Evolutionary conservation across 352 stramenopile genomes (phyloP).

Genomic region (Globisporangium carolinianum): DNA sequence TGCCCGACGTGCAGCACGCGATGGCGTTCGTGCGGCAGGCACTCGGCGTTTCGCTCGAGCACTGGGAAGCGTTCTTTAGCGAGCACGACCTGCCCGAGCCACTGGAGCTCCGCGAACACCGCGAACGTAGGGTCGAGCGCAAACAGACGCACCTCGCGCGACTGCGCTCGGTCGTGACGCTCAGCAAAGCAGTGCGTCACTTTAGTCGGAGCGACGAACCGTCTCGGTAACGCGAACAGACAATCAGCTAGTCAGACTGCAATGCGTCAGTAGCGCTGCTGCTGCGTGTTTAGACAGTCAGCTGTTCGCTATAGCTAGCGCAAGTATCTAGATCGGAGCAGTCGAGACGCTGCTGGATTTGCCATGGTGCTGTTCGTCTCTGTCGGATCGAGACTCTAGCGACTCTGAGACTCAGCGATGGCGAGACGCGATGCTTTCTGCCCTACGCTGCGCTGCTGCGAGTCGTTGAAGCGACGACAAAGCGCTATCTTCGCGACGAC

Average conservation of each 20-base stretch:
- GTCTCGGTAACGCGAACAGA: background rate
- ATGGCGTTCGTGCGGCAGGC: conserved; percentile 36
- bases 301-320: too few relatives aligned
- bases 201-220: conserved; percentile 7
- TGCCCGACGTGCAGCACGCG: conserved; percentile 39
- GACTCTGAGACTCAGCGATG: too few relatives aligned
- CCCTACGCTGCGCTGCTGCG: too few relatives aligned
- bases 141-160: conserved; percentile 18
- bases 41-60: conserved; percentile 20
- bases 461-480: too few relatives aligned
- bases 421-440: too few relatives aligned
- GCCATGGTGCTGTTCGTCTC: background rate
- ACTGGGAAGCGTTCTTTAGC: conserved; percentile 44
- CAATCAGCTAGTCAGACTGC: background rate
- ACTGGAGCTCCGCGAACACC: conserved; percentile 22
- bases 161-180: conserved; percentile 21
- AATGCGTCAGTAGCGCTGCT: background rate
- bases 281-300: background rate
- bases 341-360: background rate
- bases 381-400: too few relatives aligned
- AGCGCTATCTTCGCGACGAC: background rate
- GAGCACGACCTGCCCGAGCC: conserved; percentile 25
- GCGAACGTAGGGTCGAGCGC: conserved; percentile 16
- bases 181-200: conserved; percentile 26
- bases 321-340: background rate